A percentile compares a stretch with the other conserved stretches of the same genome.
These are phyloP conservation scores for Debaryomycetaceae sp. DNA, from an alignment of 1,139 yeast species.

Conservation along the genomic window DNA sequence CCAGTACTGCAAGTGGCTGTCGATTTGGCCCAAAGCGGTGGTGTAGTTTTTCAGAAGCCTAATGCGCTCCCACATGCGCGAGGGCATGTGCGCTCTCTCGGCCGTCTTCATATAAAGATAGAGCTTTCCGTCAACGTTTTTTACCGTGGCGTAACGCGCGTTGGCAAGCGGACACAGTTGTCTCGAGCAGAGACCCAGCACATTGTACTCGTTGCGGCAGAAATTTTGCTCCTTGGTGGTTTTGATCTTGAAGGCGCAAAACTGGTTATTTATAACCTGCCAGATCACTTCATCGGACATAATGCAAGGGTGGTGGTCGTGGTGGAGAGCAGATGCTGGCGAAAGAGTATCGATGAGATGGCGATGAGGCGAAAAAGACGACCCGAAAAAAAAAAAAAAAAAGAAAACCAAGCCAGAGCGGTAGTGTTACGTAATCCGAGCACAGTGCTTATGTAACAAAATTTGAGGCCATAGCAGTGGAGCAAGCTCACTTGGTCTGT, in stretches of 20 bases:
- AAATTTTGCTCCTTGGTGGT: conserved; percentile 78
- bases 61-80: conserved; percentile 91
- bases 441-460: not conserved
- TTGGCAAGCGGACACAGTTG: conserved; percentile 96
- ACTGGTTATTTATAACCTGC: conserved; percentile 87
- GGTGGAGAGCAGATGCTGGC: not conserved
- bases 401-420: conserved; percentile 3
- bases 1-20: conserved; percentile 86
- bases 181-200: conserved; percentile 84
- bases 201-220: conserved; percentile 86
- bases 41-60: conserved; percentile 83
- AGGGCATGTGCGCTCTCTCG: conserved; percentile 94
- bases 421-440: conserved; percentile 6
- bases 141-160: conserved; percentile 92
- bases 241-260: conserved; percentile 82
- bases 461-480: not conserved
- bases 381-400: conserved; percentile 4
- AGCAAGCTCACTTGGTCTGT: no score
- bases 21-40: conserved; percentile 83
- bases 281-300: conserved; percentile 70
- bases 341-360: conserved; percentile 4
- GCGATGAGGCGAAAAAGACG: conserved; percentile 4
- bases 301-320: conserved; percentile 3
- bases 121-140: conserved; percentile 79
- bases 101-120: conserved; percentile 96